A percentile compares a stretch with the other conserved stretches of the same genome.
Evolutionary conservation across 2,329 filamentous ascomycete species (phyloP).

Genomic region (Pseudogymnoascus sp.): DNA sequence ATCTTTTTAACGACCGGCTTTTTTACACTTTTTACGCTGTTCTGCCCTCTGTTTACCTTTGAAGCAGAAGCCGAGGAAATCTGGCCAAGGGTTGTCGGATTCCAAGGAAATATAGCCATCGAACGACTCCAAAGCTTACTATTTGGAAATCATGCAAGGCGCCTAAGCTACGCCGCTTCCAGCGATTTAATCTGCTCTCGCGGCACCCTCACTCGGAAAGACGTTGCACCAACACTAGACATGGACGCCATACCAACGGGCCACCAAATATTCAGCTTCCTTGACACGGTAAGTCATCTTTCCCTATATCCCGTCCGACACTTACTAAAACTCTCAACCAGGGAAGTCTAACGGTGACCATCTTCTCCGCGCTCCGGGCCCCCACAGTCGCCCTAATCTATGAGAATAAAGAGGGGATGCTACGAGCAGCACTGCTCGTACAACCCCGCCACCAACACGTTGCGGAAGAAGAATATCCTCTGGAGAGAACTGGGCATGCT

Average conservation of each 20-base stretch:
- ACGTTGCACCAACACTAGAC: slow-evolving; percentile 20
- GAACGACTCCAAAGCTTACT: slow-evolving; percentile 20
- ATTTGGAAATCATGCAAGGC: slow-evolving; percentile 20
- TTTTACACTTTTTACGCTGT: slow-evolving; percentile 11
- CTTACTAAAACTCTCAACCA: neutral
- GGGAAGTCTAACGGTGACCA: slow-evolving; percentile 24
- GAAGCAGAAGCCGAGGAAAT: slow-evolving; percentile 20
- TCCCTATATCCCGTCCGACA: neutral
- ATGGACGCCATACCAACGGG: slow-evolving; percentile 15
- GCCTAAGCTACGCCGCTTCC: slow-evolving; percentile 22
- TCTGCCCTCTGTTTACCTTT: slow-evolving; percentile 17
- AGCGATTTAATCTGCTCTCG: slow-evolving; percentile 19
- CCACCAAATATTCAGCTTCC: slow-evolving; percentile 26
- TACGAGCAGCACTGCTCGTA: slow-evolving; percentile 24
- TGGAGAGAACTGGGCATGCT: slow-evolving; percentile 13
- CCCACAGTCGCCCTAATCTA: slow-evolving; percentile 25
- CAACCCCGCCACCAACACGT: slow-evolving; percentile 14
- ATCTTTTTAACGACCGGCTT: slow-evolving; percentile 8
- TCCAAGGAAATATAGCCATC: slow-evolving; percentile 23
- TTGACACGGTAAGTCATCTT: slow-evolving; percentile 20
- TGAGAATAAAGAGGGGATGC: slow-evolving; percentile 27
- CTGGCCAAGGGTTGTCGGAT: slow-evolving; percentile 21
- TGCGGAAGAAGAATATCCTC: slow-evolving; percentile 16
- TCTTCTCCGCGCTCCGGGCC: slow-evolving; percentile 25
- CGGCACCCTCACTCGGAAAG: slow-evolving; percentile 17